These are phyloP conservation scores for Monosporascus ibericus DNA, from an alignment of 2,329 filamentous ascomycete genomes.

Conservation along the genomic window DNA sequence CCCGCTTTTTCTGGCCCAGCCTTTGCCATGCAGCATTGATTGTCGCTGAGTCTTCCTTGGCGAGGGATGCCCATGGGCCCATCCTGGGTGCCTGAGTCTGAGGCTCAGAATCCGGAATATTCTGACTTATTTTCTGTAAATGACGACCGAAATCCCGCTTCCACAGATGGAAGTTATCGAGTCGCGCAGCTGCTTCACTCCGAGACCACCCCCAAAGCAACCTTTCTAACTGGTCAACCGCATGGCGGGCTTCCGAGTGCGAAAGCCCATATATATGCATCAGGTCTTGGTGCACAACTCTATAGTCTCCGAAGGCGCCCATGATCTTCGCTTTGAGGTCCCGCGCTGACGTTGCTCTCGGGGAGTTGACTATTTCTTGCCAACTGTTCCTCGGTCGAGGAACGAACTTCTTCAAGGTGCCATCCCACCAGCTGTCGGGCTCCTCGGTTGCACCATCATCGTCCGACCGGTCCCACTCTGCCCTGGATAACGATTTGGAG, in stretches of 20 bases:
- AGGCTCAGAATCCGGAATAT: background rate
- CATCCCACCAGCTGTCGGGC: slow-evolving; percentile 3
- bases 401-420: slow-evolving; percentile 4
- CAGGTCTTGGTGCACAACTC: slow-evolving; percentile 11
- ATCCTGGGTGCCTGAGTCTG: background rate
- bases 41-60: slow-evolving; percentile 3
- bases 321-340: slow-evolving; percentile 16
- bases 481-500: background rate
- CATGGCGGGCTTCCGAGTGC: slow-evolving; percentile 14
- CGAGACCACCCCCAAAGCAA: slow-evolving; percentile 11
- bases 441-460: background rate
- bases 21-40: slow-evolving; percentile 20
- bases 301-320: slow-evolving; percentile 8
- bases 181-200: slow-evolving; percentile 6
- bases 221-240: slow-evolving; percentile 20
- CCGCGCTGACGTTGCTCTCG: background rate
- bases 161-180: slow-evolving; percentile 22
- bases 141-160: slow-evolving; percentile 15
- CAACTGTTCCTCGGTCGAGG: background rate
- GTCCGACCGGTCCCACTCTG: background rate
- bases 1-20: slow-evolving; percentile 12
- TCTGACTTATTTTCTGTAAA: background rate
- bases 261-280: slow-evolving; percentile 14
- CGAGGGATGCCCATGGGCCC: background rate
- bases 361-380: background rate